phyloP scores from a whole-genome alignment of 306 rosid species.

The Cicer pinnatifidum region DNA sequence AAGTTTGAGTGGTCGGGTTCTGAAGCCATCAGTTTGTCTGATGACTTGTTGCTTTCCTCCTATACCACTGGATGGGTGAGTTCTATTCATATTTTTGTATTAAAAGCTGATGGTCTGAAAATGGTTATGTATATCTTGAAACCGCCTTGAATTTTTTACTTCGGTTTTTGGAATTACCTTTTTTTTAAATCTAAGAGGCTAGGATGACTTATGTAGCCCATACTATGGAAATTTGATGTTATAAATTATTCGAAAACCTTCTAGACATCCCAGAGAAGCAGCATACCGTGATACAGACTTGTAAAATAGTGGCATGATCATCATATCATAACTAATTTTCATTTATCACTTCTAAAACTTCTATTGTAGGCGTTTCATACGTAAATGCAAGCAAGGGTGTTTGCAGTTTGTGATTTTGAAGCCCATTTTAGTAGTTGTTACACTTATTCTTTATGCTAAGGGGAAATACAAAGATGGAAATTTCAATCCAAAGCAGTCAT shows the following conservation, averaged over 20 bases:
- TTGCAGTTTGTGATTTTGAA: slow-evolving; percentile 96
- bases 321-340: slow-evolving; percentile 33
- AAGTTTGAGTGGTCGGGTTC: slow-evolving; percentile 83
- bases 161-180: neutral
- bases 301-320: slow-evolving; percentile 17
- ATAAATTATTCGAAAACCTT: slow-evolving; percentile 12
- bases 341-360: slow-evolving; percentile 43
- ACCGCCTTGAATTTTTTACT: slow-evolving; percentile 7
- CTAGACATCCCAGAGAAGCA: slow-evolving; percentile 35
- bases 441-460: slow-evolving; percentile 84
- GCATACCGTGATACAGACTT: slow-evolving; percentile 26
- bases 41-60: slow-evolving; percentile 98
- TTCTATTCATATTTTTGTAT: slow-evolving; percentile 41
- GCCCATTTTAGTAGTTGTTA: slow-evolving; percentile 82
- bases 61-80: slow-evolving; percentile 91
- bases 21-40: slow-evolving; percentile 82
- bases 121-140: neutral
- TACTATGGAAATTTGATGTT: slow-evolving; percentile 4
- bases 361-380: slow-evolving; percentile 88
- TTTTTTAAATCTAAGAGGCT: neutral
- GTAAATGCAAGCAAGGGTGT: slow-evolving; percentile 98
- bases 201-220: slow-evolving; percentile 14
- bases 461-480: slow-evolving; percentile 91
- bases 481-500: slow-evolving; percentile 85
- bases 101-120: slow-evolving; percentile 24